Evolutionary conservation across 345 rosid genomes (phyloP), one percentile per base, ranked within the genome.

Genomic region (Syzygium oleosum): DNA sequence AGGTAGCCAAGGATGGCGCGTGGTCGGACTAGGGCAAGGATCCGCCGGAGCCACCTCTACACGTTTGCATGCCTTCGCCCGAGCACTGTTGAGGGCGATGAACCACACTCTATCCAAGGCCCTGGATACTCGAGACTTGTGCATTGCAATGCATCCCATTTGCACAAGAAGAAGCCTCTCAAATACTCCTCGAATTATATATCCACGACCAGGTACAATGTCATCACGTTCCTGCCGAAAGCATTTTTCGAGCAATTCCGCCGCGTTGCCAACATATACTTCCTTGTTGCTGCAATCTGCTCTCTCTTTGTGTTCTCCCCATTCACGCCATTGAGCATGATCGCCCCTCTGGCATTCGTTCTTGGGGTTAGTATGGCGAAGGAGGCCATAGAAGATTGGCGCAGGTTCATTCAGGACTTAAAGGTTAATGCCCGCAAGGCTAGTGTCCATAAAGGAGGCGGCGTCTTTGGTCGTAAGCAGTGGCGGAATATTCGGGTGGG

Each of bases 351-450:
- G 88, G 96, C 93, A 49, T 92, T 98, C 89, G 99, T 98, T 88
- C 95, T 98, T 51, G 99, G 99, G 27, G 92, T 96, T 51, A 98
- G 99, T 89, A 98, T 98, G 99, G 93, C 93, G 7, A 98, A 98
- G 93, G 99, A 98, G 87, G 99, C 95, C 79, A 88, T 98, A 83
- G 99, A 98, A 89, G 99, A 98, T 88, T 98, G 99, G 99, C 95
- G 91, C 43, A 94, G 99, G 95, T 95, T 96, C 91, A 91, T 93
- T 92, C 99, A 98, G 90, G 99, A 98, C 84, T 93, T 93, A 91
- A 94, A 95, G 94, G 98, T 97, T 19, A 97, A 97, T 87, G 89
- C 87, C 9, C 91, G 98, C 86, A 97, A 95, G 89, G 91, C 93
- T 25, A 89, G 87, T 84, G 92, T 96, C 87, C 98, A 94, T 87